Base-by-base conservation (phyloP, 495 filamentous ascomycete species). In the Trichoderma parareesei region DNA sequence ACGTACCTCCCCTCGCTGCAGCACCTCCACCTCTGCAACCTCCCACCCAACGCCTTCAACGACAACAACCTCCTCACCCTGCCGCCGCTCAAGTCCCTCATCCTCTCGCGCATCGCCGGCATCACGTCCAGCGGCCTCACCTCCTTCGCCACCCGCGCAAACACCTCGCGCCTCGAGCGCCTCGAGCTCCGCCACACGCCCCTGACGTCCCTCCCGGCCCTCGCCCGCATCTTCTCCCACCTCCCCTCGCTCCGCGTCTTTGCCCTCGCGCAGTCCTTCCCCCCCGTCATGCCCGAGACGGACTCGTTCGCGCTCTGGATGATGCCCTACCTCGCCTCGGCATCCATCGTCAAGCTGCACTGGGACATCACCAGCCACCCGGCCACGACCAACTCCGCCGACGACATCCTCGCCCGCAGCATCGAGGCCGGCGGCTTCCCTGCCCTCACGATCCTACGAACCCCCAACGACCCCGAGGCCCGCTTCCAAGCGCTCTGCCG, bases 101-200 rank as follows among this genome's bases (percentile, higher is more conserved):
- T 90, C 7, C 79, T 97, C 38, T 85, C 90, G 63, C 84, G 87
- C 67, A 84, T 96, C 11, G 82, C 87, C 5, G 93, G 93, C 11
- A 72, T 96, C 42, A 93, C 90, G 10, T 88, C 88, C 65, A 76
- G 78, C 57, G 92, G 91, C n/a, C 82, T 97, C 44, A 84, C 86
- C 0, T 82, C 86, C 46, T 91, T 91, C 65, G 85, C 87, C 3
- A 83, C 86, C 11, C 84, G 84, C 1, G 75, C 78, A 0, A 77
- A 82, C 60, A 85, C 84, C 37, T 72, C 74, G 35, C 77, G 80
- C 0, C 79, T 93, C 61, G 80, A 78, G 43, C 81, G 82, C 5
- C 75, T 94, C 10, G 81, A 85, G 3, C 71, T 93, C 14, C 79
- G 90, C 38, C 86, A 91, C 69, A 79, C 87, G 61, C 82, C 87